Percentiles rank a stretch among this genome's conserved stretches.
Evolutionary conservation across 2,329 filamentous ascomycete genomes (phyloP).

Genomic region (Westerdykella sp.): DNA sequence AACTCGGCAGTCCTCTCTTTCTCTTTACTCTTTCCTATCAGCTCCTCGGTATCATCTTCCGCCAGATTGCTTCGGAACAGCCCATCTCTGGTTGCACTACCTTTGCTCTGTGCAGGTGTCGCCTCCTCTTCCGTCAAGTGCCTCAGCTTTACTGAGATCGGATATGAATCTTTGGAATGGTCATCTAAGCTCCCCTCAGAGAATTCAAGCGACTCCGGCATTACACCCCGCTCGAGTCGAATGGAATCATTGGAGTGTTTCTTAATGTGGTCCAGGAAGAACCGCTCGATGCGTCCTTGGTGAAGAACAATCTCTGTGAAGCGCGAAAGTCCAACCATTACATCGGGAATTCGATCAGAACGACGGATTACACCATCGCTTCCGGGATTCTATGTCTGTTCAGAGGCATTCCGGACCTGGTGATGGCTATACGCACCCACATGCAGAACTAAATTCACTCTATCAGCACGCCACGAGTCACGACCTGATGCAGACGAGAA

Average conservation of each 20-base stretch:
- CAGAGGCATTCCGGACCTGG: constrained; percentile 2
- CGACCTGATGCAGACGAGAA: constrained; percentile 42
- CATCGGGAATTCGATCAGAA: constrained; percentile 57
- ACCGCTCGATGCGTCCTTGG: constrained; percentile 64
- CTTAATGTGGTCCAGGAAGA: constrained; percentile 58
- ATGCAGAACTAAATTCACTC: constrained; percentile 29
- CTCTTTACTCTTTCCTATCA: constrained; percentile 39
- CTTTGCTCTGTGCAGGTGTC: constrained; percentile 43
- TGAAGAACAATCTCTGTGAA: constrained; percentile 64
- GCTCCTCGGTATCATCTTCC: constrained; percentile 52
- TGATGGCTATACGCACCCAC: constrained; percentile 24
- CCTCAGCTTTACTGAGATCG: constrained; percentile 54
- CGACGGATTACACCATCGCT: constrained; percentile 52
- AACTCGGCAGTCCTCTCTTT: constrained; percentile 37
- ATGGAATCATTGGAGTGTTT: constrained; percentile 51
- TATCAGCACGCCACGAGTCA: constrained; percentile 2
- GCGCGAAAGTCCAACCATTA: constrained; percentile 53
- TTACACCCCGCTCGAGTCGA: constrained; percentile 50
- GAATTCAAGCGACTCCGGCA: constrained; percentile 52
- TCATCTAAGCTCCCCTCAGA: constrained; percentile 48
- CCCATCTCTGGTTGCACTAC: constrained; percentile 42
- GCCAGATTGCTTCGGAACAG: constrained; percentile 56
- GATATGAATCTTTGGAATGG: constrained; percentile 45
- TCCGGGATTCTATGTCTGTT: constrained; percentile 50
- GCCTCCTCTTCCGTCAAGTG: constrained; percentile 55